Evolutionary conservation across 2,329 filamentous ascomycete species (phyloP).

Genomic region (Hysterium pulicare): DNA sequence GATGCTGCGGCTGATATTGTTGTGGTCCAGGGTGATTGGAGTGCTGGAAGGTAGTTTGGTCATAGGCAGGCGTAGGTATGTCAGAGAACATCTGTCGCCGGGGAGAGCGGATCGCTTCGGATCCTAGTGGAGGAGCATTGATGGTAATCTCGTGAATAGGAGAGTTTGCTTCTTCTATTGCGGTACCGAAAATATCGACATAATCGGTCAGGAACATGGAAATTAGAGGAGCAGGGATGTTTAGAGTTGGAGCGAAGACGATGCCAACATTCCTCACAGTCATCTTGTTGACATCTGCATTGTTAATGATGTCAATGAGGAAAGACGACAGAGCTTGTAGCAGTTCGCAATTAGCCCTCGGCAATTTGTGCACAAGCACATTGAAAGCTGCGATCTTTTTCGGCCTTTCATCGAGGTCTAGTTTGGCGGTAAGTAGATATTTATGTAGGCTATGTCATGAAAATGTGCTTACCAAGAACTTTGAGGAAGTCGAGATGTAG

Average conservation of each 20-base stretch:
- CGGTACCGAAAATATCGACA: conserved; percentile 74
- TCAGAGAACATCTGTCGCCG: conserved; percentile 65
- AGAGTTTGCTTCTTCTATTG: conserved; percentile 54
- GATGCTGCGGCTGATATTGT: conserved; percentile 20
- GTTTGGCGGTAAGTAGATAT: background rate
- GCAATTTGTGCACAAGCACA: conserved; percentile 74
- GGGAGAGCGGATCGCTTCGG: conserved; percentile 62
- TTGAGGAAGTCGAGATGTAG: conserved; percentile 84
- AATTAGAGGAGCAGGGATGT: conserved; percentile 93
- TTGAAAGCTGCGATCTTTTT: conserved; percentile 77
- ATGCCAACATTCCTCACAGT: conserved; percentile 94
- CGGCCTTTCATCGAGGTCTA: conserved; percentile 67
- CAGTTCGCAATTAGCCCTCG: conserved; percentile 74
- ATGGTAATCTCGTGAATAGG: conserved; percentile 47
- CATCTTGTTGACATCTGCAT: conserved; percentile 93
- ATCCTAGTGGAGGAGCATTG: conserved; percentile 39
- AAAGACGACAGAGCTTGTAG: conserved; percentile 84
- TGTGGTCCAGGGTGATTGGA: conserved; percentile 22
- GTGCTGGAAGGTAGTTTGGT: conserved; percentile 51
- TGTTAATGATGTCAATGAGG: conserved; percentile 87
- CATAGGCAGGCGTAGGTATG: conserved; percentile 61
- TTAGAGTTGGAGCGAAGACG: conserved; percentile 94
- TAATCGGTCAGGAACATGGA: conserved; percentile 92
- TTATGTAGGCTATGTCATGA: background rate
- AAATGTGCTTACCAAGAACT: conserved; percentile 57